A percentile compares a stretch with the other conserved stretches of the same genome.
Evolutionary conservation across 176 grass and related monocot species (phyloP).

Genomic region (Triticum turgidum): DNA sequence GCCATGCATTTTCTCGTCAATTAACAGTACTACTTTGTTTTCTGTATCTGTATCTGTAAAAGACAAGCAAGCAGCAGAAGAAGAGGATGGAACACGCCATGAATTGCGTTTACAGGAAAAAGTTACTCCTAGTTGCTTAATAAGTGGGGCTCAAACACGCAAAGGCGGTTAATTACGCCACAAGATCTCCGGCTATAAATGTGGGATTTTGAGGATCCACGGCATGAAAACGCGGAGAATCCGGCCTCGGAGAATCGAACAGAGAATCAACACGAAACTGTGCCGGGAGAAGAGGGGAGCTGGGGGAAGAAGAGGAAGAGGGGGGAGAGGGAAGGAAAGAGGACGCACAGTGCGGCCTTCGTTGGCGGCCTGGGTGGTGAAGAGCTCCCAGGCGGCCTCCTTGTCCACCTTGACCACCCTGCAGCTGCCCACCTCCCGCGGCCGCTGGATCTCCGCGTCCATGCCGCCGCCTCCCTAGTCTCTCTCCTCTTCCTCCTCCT

Average conservation of each 20-base stretch:
- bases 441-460: constrained; percentile 56
- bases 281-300: neutral
- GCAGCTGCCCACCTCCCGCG: constrained; percentile 40
- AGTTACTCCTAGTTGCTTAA: too few relatives aligned
- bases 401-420: constrained; percentile 81
- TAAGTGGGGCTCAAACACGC: too few relatives aligned
- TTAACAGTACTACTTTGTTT: too few relatives aligned
- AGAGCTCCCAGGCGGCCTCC: constrained; percentile 66
- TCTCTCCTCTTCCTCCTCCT: neutral
- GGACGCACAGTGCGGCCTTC: constrained; percentile 64
- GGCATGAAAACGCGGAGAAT: too few relatives aligned
- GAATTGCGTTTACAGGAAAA: too few relatives aligned
- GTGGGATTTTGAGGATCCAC: too few relatives aligned
- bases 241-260: neutral
- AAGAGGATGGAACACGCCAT: too few relatives aligned
- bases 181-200: too few relatives aligned
- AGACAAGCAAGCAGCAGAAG: too few relatives aligned
- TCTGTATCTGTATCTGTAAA: too few relatives aligned
- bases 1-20: too few relatives aligned
- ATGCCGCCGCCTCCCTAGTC: neutral
- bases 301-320: neutral
- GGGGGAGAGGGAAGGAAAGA: neutral
- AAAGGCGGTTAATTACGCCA: too few relatives aligned
- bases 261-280: neutral
- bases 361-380: constrained; percentile 62